Evolutionary conservation across 768 basidiomycete genomes (phyloP).

Genomic region (Trametopsis cervina): DNA sequence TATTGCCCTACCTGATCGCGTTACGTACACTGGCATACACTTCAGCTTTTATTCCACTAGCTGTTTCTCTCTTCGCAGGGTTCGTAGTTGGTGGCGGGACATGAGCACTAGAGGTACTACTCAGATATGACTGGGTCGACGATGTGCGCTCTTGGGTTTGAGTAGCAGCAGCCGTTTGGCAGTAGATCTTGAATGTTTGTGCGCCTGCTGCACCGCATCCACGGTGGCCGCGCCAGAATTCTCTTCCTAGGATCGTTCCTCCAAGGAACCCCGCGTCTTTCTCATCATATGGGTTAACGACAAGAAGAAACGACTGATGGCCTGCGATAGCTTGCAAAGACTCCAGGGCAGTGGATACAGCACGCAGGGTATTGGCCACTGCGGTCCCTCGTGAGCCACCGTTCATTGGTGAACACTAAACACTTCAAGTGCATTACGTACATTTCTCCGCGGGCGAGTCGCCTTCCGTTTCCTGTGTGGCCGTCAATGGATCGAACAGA

Average conservation of each 20-base stretch:
- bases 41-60: constrained; percentile 40
- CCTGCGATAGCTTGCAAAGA: constrained; percentile 42
- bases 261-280: constrained; percentile 54
- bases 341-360: constrained; percentile 48
- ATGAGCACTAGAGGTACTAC: too few species aligned
- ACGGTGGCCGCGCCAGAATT: constrained; percentile 59
- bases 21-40: constrained; percentile 49
- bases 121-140: too few species aligned
- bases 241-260: constrained; percentile 50
- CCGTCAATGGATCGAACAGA: constrained; percentile 34
- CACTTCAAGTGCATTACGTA: constrained; percentile 8
- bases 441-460: neutral
- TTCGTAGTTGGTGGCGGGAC: neutral
- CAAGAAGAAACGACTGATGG: constrained; percentile 56
- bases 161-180: neutral
- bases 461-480: neutral
- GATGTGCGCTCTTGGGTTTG: too few species aligned
- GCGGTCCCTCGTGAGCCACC: constrained; percentile 6
- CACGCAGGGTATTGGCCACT: constrained; percentile 42
- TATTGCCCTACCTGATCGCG: constrained; percentile 45
- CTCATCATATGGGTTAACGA: constrained; percentile 44
- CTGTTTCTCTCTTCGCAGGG: constrained; percentile 15
- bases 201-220: constrained; percentile 54
- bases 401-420: neutral
- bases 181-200: constrained; percentile 33